Evolutionary conservation across 768 basidiomycete species (phyloP), one percentile per base, ranked within the genome.

Genomic region (Sistotremastrum niveocremeum): DNA sequence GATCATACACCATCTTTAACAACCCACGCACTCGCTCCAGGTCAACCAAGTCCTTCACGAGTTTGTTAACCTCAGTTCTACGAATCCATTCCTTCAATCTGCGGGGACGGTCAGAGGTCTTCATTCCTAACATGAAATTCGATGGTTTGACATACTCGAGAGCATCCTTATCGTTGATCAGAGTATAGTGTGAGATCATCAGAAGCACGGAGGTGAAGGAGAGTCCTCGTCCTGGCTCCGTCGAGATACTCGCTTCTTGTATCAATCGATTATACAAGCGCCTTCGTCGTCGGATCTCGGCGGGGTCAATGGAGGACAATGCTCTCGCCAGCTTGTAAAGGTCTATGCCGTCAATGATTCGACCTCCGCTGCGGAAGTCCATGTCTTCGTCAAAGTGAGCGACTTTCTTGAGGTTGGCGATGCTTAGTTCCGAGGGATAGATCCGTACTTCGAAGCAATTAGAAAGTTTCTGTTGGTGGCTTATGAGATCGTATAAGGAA

Each of bases 171-270:
- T 95, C 90, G 42, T 87, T 74, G 51, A 97, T 89, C 44, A 98
- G 65, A 60, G 87, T 91, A 65, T 97, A 81, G 58, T 95, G 94
- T 1, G 87, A 83, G 37, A 98, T 66, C 39, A 97, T 65, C 34
- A 84, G 58, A 3, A 98, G 72, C 86, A 94, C 94, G 39, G 79
- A 75, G 1, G 80, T 86, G 67, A 97, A 97, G 28, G 87, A 84
- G 49, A 98, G 88, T 6, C 91, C 91, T 44, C 76, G 72, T 1
- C 79, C 77, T 33, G 70, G 72, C 49, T 82, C 73, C 50, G 80
- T 77, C 3, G 78, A 73, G 33, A 91, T 74, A 52, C 66, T 68
- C 2, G 93, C 91, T 66, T 97, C 94, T 56, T 94, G 84, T 54
- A 83, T 90, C 1, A 97, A 64, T 20, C 83, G 73, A 53, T 74